Evolutionary conservation across 169 alveolate genomes (phyloP).

Genomic region (Toxoplasma gondii): DNA sequence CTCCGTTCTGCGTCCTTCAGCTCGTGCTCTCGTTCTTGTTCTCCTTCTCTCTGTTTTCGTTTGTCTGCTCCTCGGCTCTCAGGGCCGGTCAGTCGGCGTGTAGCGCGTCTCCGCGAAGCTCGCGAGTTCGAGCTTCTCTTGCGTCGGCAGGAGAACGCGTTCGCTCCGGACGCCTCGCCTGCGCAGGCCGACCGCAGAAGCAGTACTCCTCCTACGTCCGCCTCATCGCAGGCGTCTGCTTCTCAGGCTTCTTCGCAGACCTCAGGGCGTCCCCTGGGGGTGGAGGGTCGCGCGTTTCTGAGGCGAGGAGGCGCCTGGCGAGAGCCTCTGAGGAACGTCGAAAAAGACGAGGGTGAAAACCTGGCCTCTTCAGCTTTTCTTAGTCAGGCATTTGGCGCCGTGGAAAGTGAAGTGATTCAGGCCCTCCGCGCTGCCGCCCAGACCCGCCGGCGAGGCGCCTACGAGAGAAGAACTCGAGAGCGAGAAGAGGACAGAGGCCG

Average conservation of each 20-base stretch:
- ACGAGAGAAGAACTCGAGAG: background rate
- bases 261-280: background rate
- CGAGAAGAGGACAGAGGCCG: background rate
- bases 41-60: background rate
- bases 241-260: background rate
- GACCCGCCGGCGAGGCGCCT: background rate
- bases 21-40: background rate
- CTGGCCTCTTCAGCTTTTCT: background rate
- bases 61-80: background rate
- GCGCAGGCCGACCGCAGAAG: background rate
- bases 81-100: background rate
- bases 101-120: background rate
- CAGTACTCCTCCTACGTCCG: background rate
- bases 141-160: background rate
- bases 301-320: slow-evolving; percentile 6
- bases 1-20: background rate
- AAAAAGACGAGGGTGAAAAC: background rate
- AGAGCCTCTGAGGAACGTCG: background rate
- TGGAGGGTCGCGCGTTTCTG: background rate
- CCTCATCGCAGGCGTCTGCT: background rate
- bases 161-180: background rate
- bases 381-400: background rate
- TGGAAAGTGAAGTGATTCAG: background rate
- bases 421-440: background rate
- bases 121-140: background rate